A percentile compares a stretch with the other conserved stretches of the same genome.
Conservation (phyloP, 495 filamentous ascomycete genomes). For the Bacidia gigantensis region DNA sequence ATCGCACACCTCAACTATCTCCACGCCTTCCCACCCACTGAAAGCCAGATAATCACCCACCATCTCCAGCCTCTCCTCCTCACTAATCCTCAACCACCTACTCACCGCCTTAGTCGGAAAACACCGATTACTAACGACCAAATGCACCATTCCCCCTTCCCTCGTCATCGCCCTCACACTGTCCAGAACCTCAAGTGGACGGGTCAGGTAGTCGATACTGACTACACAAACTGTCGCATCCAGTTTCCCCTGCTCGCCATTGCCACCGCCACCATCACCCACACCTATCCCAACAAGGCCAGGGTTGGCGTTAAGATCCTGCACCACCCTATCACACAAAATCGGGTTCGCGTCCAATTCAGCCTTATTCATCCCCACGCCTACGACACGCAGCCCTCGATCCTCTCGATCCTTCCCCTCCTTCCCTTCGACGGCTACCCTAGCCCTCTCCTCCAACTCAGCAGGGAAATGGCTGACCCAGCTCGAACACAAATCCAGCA, state of each 20-base stretch:
- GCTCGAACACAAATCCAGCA: constrained; percentile 33
- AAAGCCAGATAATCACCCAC: constrained; percentile 34
- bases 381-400: constrained; percentile 14
- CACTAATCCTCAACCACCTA: constrained; percentile 22
- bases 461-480: constrained; percentile 31
- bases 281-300: constrained; percentile 9
- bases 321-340: constrained; percentile 17
- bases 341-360: constrained; percentile 28
- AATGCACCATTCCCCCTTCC: constrained; percentile 26
- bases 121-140: constrained; percentile 34
- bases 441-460: constrained; percentile 14
- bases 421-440: background rate
- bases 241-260: constrained; percentile 10
- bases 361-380: constrained; percentile 25
- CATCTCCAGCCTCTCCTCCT: constrained; percentile 27
- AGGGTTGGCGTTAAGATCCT: constrained; percentile 27
- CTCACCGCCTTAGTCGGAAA: constrained; percentile 31
- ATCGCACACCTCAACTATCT: constrained; percentile 31
- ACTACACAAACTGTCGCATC: constrained; percentile 31
- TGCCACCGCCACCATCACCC: background rate
- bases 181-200: constrained; percentile 25
- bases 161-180: constrained; percentile 20
- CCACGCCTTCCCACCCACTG: constrained; percentile 31
- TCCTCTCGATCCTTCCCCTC: background rate
- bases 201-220: constrained; percentile 31